Conservation (phyloP, 1,284 basidiomycete genomes). For the Naganishia sp. region DNA sequence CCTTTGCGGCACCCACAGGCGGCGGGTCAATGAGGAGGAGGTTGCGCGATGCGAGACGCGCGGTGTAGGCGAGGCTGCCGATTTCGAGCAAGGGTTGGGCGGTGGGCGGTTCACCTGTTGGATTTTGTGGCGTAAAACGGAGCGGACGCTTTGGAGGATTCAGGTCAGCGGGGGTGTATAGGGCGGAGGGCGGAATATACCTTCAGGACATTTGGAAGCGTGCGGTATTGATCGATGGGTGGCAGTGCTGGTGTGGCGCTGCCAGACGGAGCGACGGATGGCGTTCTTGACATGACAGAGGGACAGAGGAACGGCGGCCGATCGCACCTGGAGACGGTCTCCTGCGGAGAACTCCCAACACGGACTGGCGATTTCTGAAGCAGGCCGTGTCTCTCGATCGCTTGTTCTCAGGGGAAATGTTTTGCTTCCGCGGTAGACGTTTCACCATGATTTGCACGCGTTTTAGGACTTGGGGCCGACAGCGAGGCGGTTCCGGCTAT, state of each 20-base stretch:
- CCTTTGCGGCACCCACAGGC: constrained; percentile 8
- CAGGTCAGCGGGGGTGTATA: neutral
- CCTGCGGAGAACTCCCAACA: too few species aligned
- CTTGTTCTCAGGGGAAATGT: too few species aligned
- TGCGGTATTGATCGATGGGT: constrained; percentile 30
- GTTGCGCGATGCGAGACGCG: constrained; percentile 24
- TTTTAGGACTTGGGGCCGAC: too few species aligned
- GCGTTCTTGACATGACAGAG: constrained; percentile 10
- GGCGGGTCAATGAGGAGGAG: constrained; percentile 27
- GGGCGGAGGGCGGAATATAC: neutral
- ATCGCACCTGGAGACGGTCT: too few species aligned
- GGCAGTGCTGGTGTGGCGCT: neutral
- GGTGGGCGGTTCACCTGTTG: neutral
- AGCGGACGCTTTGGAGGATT: constrained; percentile 19
- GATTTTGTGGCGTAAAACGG: constrained; percentile 28
- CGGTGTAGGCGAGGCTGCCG: constrained; percentile 20
- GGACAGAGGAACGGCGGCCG: too few species aligned
- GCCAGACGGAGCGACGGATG: constrained; percentile 1
- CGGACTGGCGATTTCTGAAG: too few species aligned
- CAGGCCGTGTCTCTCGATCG: too few species aligned
- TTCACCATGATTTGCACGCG: too few species aligned
- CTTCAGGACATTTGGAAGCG: constrained; percentile 23
- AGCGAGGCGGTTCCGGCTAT: too few species aligned
- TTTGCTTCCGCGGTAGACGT: too few species aligned
- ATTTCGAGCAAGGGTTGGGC: constrained; percentile 11